Base-by-base conservation (phyloP, 768 basidiomycete species). In the Collybia nuda region DNA sequence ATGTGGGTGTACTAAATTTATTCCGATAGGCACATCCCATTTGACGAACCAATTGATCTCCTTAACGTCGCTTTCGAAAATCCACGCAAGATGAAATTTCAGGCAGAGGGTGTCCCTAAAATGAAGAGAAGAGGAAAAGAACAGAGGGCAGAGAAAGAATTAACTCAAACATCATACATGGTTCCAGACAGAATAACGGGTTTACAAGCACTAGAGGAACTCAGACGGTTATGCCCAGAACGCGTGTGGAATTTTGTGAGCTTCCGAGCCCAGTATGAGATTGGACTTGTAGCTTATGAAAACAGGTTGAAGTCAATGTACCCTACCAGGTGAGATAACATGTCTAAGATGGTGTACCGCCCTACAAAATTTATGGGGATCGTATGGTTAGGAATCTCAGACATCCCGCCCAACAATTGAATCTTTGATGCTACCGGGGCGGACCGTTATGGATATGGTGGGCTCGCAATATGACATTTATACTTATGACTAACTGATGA, bases 51-150 rank as follows among this genome's bases (percentile, higher is more conserved):
- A 0, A 92, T 98, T 44, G 95, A 98, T 62, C 71, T 98, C 1
- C 73, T 98, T 6, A 97, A 97, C 59, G 92, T 98, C 4, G 91
- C 92, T 1, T 98, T 98, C 57, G 93, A 98, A 63, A 97, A 97
- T 61, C 93, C 93, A n/a, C 81, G 92, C 5, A 88, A 89, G 60
- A 68, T 88, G 12, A 73, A 72, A 40, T 62, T 75, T 3, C 72
- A 77, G 52, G 53, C 69, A 18, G 73, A 75, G 42, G 76, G 78
- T 11, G 81, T 74, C n/a, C 62, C 72, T 11, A 80, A 76, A 55
- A 74, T 65, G 60, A 71, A 76, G 52, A 73, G 68, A 62, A 75
- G 67, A 58, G 59, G 55, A 48, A 26, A 47, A 39, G 18, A 47
- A 51, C 42, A 47, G 50, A n/a, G 47, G 21, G 54, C 28, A 67